Conservation (phyloP, 169 alveolate genomes). For the Sarcocystis neurona region DNA sequence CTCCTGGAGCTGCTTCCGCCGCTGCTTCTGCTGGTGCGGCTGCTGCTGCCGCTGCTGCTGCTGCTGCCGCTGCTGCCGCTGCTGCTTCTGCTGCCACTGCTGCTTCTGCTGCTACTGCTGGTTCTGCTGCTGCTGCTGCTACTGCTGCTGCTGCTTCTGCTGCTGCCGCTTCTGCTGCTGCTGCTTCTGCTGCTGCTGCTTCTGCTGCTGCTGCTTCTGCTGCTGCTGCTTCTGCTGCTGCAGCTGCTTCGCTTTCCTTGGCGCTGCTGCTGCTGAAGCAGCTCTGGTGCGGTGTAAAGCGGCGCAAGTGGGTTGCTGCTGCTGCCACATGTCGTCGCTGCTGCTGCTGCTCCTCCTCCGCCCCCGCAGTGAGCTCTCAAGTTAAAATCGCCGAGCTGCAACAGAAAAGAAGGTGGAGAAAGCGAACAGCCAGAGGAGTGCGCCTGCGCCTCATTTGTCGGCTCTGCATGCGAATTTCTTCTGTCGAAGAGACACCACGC, state of each 20-base stretch:
- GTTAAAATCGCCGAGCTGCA: slow-evolving; percentile 25
- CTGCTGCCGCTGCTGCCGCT: background rate
- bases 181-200: no score
- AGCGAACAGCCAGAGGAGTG: background rate
- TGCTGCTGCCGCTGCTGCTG: background rate
- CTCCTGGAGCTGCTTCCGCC: background rate
- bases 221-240: background rate
- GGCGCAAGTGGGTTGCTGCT: slow-evolving; percentile 6
- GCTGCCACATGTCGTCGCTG: no score
- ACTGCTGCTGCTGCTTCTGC: background rate
- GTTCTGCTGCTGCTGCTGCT: background rate
- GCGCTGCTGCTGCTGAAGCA: background rate
- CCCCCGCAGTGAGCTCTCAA: background rate
- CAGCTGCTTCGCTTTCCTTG: slow-evolving; percentile 7
- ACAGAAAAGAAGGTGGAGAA: background rate
- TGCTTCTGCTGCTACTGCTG: no score
- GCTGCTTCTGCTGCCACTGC: background rate
- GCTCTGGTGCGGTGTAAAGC: slow-evolving; percentile 19
- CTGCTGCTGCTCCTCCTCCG: background rate
- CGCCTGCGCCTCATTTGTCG: no score
- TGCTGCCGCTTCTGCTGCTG: no score
- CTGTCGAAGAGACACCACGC: no score
- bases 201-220: no score
- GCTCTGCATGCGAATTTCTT: no score
- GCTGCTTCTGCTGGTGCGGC: background rate